Base-by-base conservation (phyloP, 345 rosid species). In the Melastoma malabathricum region DNA sequence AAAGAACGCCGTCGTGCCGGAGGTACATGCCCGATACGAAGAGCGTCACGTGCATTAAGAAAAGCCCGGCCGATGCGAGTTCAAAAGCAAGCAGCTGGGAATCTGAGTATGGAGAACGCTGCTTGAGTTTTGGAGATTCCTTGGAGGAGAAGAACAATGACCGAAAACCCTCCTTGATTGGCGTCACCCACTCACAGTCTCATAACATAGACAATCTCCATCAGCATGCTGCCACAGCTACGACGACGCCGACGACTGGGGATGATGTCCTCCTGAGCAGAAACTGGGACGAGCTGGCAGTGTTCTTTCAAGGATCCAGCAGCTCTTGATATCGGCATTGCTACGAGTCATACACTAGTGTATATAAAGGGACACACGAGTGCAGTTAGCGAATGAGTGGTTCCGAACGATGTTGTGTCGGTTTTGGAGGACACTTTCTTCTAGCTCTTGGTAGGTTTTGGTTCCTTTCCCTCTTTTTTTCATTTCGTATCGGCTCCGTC, bases 231-330 rank as follows among this genome's bases (percentile, higher is more conserved):
- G 13, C 54, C 5, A 3, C 10, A 29, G 46, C 45, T 3, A 43
- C 25, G 5, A 18, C 48, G n/a, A 16, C 14, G 47, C 34, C 22
- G 19, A 23, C 18, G 39, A 34, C n/a, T 16, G 65, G 58, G 10
- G 49, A 54, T 19, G 59, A 54, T 48, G 10, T 48, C 10, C 49
- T 61, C 49, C 13, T 41, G 1, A 44, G 43, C 25, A 27, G 52
- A 15, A 50, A 61, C 48, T 61, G 54, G 59, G 59, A 61, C 43
- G 65, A 61, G 13, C 65, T 61, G 29, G 54, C 49, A 41, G 48
- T 43, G 17, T 25, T 61, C 10, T 47, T 38, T 18, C 57, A 44
- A 2, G 44, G 50, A 27, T 44, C 55, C 27, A 14, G 44, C 25
- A 18, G 17, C 27, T 17, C 19, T 34, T 5, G 15, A 3, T 3